Percentiles rank a stretch among this genome's conserved stretches.
These are phyloP conservation scores for Eimeria sp. DNA, from an alignment of 169 alveolate species.

Conservation along the genomic window DNA sequence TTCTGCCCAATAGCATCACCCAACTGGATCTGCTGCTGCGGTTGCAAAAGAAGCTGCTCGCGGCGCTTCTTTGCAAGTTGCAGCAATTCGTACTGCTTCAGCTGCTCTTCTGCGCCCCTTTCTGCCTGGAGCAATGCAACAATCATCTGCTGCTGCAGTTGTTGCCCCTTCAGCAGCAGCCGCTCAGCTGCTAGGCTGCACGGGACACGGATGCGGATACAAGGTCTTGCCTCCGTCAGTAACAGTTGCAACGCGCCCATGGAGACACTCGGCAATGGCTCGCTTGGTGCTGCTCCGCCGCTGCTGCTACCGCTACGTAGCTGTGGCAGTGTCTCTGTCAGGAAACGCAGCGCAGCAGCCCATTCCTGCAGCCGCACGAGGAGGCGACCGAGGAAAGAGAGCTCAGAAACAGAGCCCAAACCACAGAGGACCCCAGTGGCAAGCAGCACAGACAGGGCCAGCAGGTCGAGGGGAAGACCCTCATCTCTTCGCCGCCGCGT, in stretches of 20 bases:
- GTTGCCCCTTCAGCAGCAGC: slow-evolving; percentile 51
- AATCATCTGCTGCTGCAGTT: slow-evolving; percentile 60
- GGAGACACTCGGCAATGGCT: slow-evolving; percentile 69
- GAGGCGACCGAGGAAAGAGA: slow-evolving; percentile 10
- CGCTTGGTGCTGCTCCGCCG: slow-evolving; percentile 10
- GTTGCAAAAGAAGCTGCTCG: slow-evolving; percentile 44
- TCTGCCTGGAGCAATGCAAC: slow-evolving; percentile 49
- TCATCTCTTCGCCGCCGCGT: slow-evolving; percentile 35
- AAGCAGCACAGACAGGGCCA: slow-evolving; percentile 38
- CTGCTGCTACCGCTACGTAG: slow-evolving; percentile 26
- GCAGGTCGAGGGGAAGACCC: slow-evolving; percentile 37
- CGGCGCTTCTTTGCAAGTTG: slow-evolving; percentile 38
- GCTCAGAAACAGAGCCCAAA: slow-evolving; percentile 23
- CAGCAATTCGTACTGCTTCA: slow-evolving; percentile 42
- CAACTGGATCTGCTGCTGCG: slow-evolving; percentile 33
- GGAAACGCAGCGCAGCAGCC: slow-evolving; percentile 64
- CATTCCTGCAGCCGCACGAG: slow-evolving; percentile 59
- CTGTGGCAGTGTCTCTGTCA: slow-evolving; percentile 50
- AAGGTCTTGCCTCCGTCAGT: slow-evolving; percentile 65
- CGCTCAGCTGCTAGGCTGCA: slow-evolving; percentile 48
- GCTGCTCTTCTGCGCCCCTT: slow-evolving; percentile 33
- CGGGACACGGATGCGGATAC: slow-evolving; percentile 37
- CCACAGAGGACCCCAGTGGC: slow-evolving; percentile 47
- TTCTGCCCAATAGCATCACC: neutral
- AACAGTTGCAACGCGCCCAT: slow-evolving; percentile 67